Evolutionary conservation across 768 basidiomycete genomes (phyloP).

Genomic region (Kondoa malvinella): DNA sequence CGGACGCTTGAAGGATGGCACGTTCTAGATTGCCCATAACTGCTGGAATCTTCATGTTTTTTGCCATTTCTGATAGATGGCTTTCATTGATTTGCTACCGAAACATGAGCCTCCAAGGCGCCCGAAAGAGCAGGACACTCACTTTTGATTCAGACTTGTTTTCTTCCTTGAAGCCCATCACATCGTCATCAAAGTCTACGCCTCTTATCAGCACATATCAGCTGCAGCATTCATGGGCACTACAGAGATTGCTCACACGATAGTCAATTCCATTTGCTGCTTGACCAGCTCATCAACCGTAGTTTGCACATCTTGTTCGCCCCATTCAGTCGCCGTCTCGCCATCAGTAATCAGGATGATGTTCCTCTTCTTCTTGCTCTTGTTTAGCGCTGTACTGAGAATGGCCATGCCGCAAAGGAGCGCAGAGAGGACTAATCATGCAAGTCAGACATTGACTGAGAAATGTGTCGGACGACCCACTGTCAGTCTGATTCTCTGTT

Average conservation of each 20-base stretch:
- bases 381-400: conserved; percentile 48
- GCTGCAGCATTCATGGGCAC: not conserved
- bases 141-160: conserved; percentile 63
- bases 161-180: conserved; percentile 46
- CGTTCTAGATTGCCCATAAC: conserved; percentile 48
- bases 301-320: conserved; percentile 33
- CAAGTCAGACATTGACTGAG: not conserved
- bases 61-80: conserved; percentile 44
- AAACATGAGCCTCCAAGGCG: not conserved
- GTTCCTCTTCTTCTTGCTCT: conserved; percentile 72
- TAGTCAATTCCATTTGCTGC: conserved; percentile 43
- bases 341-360: conserved; percentile 73
- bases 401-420: conserved; percentile 73
- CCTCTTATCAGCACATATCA: conserved; percentile 41
- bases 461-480: conserved; percentile 26
- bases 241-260: conserved; percentile 49
- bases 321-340: conserved; percentile 59
- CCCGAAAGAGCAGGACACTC: conserved; percentile 3
- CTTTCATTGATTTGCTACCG: conserved; percentile 53
- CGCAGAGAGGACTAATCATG: conserved; percentile 48
- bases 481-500: conserved; percentile 11
- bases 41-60: conserved; percentile 36
- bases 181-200: conserved; percentile 68
- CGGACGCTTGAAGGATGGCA: conserved; percentile 47
- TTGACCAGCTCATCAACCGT: conserved; percentile 47